A percentile compares a stretch with the other conserved stretches of the same genome.
phyloP scores from a whole-genome alignment of 1,139 yeast species.

The Yamadazyma aaseri region DNA sequence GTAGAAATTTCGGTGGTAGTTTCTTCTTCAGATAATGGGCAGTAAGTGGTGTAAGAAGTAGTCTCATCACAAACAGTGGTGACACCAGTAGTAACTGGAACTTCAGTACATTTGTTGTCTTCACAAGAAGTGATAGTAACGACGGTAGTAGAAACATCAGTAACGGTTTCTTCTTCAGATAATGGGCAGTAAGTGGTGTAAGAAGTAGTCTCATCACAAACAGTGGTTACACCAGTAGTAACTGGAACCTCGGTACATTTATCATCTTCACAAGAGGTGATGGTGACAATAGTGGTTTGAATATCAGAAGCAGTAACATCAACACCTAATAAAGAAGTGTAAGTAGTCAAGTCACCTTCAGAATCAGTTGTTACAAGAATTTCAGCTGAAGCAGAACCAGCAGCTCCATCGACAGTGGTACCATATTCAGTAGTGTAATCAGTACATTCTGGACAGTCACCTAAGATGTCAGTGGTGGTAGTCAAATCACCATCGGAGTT shows the following conservation, averaged over 20 bases:
- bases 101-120: constrained; percentile 29
- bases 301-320: constrained; percentile 19
- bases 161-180: constrained; percentile 10
- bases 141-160: constrained; percentile 22
- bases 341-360: constrained; percentile 10
- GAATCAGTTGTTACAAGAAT: constrained; percentile 14
- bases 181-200: constrained; percentile 38
- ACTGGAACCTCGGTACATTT: constrained; percentile 30
- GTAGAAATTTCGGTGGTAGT: constrained; percentile 19
- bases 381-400: constrained; percentile 10
- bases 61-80: constrained; percentile 28
- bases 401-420: constrained; percentile 8
- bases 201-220: constrained; percentile 25
- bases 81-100: constrained; percentile 37
- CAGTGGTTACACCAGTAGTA: constrained; percentile 20
- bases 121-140: constrained; percentile 52
- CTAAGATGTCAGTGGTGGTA: constrained; percentile 1
- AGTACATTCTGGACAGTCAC: constrained; percentile 11
- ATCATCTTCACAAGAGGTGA: constrained; percentile 47
- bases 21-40: constrained; percentile 21
- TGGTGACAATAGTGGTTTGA: constrained; percentile 31
- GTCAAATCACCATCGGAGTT: constrained; percentile 7
- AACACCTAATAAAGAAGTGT: constrained; percentile 9
- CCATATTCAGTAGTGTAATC: constrained; percentile 10
- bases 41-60: constrained; percentile 48